phyloP scores from a whole-genome alignment of 345 rosid genomes.

The Brassica cretica region DNA sequence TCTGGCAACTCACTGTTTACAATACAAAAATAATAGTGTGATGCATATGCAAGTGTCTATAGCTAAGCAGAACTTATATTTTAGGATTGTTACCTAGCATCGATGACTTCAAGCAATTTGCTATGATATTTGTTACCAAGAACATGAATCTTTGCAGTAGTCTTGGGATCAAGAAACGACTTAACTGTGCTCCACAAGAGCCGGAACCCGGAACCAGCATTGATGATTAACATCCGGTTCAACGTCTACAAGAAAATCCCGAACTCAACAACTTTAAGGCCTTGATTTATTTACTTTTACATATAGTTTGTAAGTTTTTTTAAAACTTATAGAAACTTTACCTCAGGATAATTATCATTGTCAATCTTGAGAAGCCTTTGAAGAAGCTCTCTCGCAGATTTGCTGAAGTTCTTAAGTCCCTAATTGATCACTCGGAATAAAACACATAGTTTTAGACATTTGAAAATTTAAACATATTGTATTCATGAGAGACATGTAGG shows the following conservation, averaged over 20 bases:
- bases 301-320: neutral
- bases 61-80: neutral
- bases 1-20: constrained; percentile 87
- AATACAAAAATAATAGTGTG: neutral
- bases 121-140: constrained; percentile 94
- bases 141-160: constrained; percentile 88
- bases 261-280: constrained; percentile 8
- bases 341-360: constrained; percentile 92
- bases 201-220: constrained; percentile 95
- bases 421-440: constrained; percentile 34
- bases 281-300: neutral
- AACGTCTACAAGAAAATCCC: constrained; percentile 54
- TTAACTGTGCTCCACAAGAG: constrained; percentile 91
- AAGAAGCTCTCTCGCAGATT: constrained; percentile 84
- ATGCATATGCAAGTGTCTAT: neutral
- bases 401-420: constrained; percentile 88
- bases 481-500: neutral
- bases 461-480: neutral
- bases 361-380: constrained; percentile 72
- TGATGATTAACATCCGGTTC: constrained; percentile 94
- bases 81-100: constrained; percentile 56
- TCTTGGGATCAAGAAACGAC: constrained; percentile 88
- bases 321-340: neutral
- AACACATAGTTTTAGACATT: neutral
- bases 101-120: constrained; percentile 93